Percentiles rank a stretch among this genome's conserved stretches.
Evolutionary conservation across 176 grass and related monocot species (phyloP).

Genomic region (Avena sativa): DNA sequence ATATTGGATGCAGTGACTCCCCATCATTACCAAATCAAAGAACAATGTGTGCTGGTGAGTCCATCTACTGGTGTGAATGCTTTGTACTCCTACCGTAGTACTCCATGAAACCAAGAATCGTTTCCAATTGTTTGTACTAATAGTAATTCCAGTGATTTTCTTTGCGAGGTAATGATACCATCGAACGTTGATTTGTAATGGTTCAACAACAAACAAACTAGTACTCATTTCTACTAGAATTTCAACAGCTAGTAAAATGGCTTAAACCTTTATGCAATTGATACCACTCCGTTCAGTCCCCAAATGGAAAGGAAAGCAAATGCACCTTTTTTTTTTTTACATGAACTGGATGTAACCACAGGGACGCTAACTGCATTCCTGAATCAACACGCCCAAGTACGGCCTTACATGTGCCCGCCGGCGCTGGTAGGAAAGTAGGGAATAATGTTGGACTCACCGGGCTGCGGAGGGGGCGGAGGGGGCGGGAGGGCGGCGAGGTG

Average conservation of each 20-base stretch:
- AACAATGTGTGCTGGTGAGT: slow-evolving; percentile 9
- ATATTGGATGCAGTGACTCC: slow-evolving; percentile 34
- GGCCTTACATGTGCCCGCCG: too few relatives aligned
- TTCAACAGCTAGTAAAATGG: slow-evolving; percentile 23
- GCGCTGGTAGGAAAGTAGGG: not conserved
- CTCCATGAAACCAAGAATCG: not conserved
- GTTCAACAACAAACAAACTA: not conserved
- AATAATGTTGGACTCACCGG: slow-evolving; percentile 44
- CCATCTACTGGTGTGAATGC: slow-evolving; percentile 37
- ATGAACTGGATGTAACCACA: slow-evolving; percentile 9
- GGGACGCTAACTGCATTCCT: too few relatives aligned
- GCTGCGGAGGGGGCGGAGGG: not conserved
- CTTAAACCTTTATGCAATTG: slow-evolving; percentile 18
- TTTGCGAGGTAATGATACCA: not conserved
- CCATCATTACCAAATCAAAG: slow-evolving; percentile 40
- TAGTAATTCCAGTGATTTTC: not conserved
- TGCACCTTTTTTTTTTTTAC: not conserved
- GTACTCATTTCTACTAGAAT: slow-evolving; percentile 22
- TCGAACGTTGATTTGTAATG: not conserved
- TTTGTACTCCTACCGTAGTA: not conserved
- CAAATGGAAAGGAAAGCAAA: not conserved
- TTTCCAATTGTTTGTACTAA: slow-evolving; percentile 18
- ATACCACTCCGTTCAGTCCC: slow-evolving; percentile 13
- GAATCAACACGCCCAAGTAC: too few relatives aligned
- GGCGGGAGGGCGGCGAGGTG: slow-evolving; percentile 41